phyloP scores from a whole-genome alignment of 352 stramenopile species.

The Globisporangium spiculum region DNA sequence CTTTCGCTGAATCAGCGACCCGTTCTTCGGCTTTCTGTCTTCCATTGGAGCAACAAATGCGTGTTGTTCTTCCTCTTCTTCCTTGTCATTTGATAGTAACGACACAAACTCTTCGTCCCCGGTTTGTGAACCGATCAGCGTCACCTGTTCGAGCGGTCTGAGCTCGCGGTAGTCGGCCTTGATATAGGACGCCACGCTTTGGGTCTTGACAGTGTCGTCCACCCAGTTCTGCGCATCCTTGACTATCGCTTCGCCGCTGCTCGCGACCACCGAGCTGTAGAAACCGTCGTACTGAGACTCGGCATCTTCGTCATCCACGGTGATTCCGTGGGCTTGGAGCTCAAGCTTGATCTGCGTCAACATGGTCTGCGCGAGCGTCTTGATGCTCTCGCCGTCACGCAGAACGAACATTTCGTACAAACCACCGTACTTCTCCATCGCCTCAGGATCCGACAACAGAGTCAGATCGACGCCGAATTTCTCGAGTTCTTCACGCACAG shows the following conservation, averaged over 20 bases:
- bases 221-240: constrained; percentile 69
- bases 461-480: constrained; percentile 54
- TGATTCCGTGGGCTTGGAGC: constrained; percentile 50
- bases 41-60: not conserved
- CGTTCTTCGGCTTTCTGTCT: constrained; percentile 5
- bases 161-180: constrained; percentile 69
- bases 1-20: constrained; percentile 26
- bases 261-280: constrained; percentile 46
- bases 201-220: constrained; percentile 34
- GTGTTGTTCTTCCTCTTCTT: constrained; percentile 14
- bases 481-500: constrained; percentile 41
- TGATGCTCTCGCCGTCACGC: constrained; percentile 66
- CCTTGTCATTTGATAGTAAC: constrained; percentile 40
- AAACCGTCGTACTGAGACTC: constrained; percentile 69
- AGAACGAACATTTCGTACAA: constrained; percentile 71
- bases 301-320: constrained; percentile 50
- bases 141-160: constrained; percentile 51
- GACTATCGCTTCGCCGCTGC: constrained; percentile 56
- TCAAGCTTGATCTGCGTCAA: constrained; percentile 69
- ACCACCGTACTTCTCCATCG: constrained; percentile 37
- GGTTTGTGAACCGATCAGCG: constrained; percentile 32
- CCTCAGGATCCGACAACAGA: constrained; percentile 18
- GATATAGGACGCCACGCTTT: constrained; percentile 44
- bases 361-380: constrained; percentile 47
- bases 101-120: constrained; percentile 65